Evolutionary conservation across 345 rosid genomes (phyloP), one percentile per base, ranked within the genome.

Genomic region (Sisymbrium irio): DNA sequence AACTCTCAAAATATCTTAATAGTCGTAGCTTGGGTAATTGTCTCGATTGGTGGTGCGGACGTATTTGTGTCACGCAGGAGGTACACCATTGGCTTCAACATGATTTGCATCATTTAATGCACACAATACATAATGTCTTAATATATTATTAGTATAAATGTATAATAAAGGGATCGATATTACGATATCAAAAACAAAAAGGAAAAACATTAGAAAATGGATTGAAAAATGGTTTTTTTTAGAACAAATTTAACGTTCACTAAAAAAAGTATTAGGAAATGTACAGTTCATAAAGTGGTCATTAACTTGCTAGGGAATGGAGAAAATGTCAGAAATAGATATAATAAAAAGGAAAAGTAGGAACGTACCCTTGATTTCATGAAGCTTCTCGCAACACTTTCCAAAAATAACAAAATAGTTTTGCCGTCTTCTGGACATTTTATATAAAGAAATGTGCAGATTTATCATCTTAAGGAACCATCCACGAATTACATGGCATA

Each of bases 361-460:
- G 65, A 70, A 70, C 76, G 64, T 70, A 70, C 72, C 60, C 80
- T 70, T 61, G 57, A 61, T 63, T 76, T 70, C 80, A 56, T 57
- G 75, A 76, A 76, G 41, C 67, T 63, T 64, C 80, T 36, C 41
- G 67, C 75, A 77, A 25, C 55, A 77, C 76, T 77, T 70, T 70
- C 79, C 72, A 56, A 20, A 63, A 56, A 70, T 65, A 51, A 77
- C 67, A 63, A 77, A 70, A 42, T 39, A 37, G 0, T 39, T 62
- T 62, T 77, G 80, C 65, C 80, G 54, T 76, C 27, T 69, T 54
- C 15, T 63, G 49, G 32, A 42, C 49, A 68, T 68, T 62, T 28
- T 27, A 13, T 14, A 18, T 35, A 9, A 44, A 45, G 32, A 55
- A 36, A n/a, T 40, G 49, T 36, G 28, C 42, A 63, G 20, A 62